Base-by-base conservation (phyloP, 345 rosid species). In the Tarenaya hassleriana region DNA sequence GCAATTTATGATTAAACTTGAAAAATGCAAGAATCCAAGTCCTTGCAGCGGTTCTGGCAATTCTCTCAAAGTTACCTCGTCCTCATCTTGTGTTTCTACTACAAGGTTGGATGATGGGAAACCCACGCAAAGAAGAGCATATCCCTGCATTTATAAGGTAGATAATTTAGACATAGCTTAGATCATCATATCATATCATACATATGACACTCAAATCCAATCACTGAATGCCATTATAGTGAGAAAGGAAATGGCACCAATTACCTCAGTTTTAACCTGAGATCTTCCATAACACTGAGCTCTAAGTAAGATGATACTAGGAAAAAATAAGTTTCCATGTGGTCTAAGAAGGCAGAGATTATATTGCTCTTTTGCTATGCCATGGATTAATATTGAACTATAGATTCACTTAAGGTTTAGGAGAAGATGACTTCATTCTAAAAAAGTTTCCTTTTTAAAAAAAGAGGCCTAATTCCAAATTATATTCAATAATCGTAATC, bases 31-130 rank as follows among this genome's bases (percentile, higher is more conserved):
- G 53, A 6, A 50, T 7, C 17, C 39, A 54, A 16, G 20, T 38
- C n/a, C 40, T 21, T 27, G 41, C 49, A 31, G 12, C 31, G 17
- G 27, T 55, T 33, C 10, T 55, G n/a, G n/a, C n/a, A n/a, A n/a
- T n/a, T n/a, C n/a, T n/a, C n/a, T n/a, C n/a, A n/a, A n/a, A n/a
- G n/a, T 59, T 71, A 90, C 95, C 95, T 90, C 97, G 68, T 90
- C 97, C 52, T 89, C 97, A 14, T 85, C 95, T 67, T 89, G 97
- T 46, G 92, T 89, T 73, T 89, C 95, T 37, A 89, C 95, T 71
- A 81, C 95, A 58, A 89, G 73, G 75, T 83, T 95, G 35, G 92
- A 77, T 49, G 85, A 70, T 11, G 97, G 95, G 58, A 74, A 89
- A 29, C 95, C 95, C 61, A 89, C 92, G 66, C 95, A 89, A 33